Evolutionary conservation across 352 stramenopile species (phyloP).

Genomic region (Chrysophaeum taylorii): DNA sequence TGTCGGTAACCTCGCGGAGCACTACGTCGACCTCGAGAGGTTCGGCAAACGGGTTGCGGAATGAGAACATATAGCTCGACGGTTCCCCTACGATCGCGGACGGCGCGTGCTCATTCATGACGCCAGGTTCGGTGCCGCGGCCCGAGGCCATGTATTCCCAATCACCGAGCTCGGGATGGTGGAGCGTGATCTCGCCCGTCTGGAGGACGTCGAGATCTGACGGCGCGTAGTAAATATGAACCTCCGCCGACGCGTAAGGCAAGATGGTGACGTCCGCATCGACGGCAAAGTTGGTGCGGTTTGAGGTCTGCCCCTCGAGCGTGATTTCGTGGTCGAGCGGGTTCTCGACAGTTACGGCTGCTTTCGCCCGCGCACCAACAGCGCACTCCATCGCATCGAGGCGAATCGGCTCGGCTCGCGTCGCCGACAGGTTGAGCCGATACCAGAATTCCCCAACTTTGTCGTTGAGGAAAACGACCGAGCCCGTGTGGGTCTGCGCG

Average conservation of each 20-base stretch:
- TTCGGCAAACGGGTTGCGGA: slow-evolving; percentile 78
- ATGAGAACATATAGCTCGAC: slow-evolving; percentile 68
- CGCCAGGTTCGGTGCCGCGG: slow-evolving; percentile 59
- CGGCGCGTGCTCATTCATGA: slow-evolving; percentile 59
- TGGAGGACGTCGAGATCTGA: slow-evolving; percentile 70
- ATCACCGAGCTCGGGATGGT: slow-evolving; percentile 61
- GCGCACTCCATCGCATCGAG: slow-evolving; percentile 64
- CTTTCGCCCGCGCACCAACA: slow-evolving; percentile 60
- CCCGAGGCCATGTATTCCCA: slow-evolving; percentile 71
- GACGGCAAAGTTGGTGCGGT: slow-evolving; percentile 64
- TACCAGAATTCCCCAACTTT: slow-evolving; percentile 86
- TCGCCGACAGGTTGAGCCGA: slow-evolving; percentile 57
- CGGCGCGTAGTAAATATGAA: slow-evolving; percentile 72
- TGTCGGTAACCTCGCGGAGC: slow-evolving; percentile 36
- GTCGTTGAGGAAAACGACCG: slow-evolving; percentile 73
- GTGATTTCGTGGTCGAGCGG: slow-evolving; percentile 60
- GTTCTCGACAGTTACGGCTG: slow-evolving; percentile 72
- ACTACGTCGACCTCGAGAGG: slow-evolving; percentile 62
- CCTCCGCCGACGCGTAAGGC: slow-evolving; percentile 54
- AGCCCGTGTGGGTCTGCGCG: slow-evolving; percentile 51
- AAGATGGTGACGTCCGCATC: slow-evolving; percentile 43
- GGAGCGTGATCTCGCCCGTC: slow-evolving; percentile 50
- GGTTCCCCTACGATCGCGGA: slow-evolving; percentile 58
- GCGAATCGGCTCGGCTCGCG: slow-evolving; percentile 37
- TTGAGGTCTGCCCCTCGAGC: slow-evolving; percentile 39